Evolutionary conservation across 2,329 filamentous ascomycete species (phyloP).

Genomic region (Aspergillus chevalieri): DNA sequence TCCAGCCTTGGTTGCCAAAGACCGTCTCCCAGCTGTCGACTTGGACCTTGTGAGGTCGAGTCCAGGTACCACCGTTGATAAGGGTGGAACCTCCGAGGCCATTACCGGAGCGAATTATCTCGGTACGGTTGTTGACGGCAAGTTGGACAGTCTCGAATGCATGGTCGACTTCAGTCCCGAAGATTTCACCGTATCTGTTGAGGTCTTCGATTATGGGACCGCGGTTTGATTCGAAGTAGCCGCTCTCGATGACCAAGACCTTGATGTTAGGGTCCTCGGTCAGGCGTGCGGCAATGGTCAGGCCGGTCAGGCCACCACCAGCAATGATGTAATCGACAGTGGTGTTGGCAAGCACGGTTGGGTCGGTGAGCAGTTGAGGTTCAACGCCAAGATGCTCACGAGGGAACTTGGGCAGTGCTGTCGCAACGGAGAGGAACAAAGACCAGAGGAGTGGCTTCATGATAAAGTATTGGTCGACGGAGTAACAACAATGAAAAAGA

Average conservation of each 20-base stretch:
- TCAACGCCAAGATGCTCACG: not conserved
- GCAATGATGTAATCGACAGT: constrained; percentile 27
- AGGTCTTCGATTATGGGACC: constrained; percentile 20
- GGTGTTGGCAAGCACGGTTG: constrained; percentile 9
- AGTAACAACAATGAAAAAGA: not conserved
- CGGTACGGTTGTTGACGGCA: constrained; percentile 16
- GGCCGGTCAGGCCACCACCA: constrained; percentile 24
- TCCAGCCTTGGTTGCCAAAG: constrained; percentile 42
- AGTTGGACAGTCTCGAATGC: constrained; percentile 10
- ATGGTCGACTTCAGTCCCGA: constrained; percentile 19
- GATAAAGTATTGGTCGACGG: not conserved
- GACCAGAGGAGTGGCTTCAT: not conserved
- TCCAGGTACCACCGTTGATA: constrained; percentile 26
- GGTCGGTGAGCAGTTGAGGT: constrained; percentile 6
- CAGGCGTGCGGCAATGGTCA: constrained; percentile 22
- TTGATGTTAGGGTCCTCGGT: constrained; percentile 18
- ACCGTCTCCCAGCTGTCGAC: constrained; percentile 24
- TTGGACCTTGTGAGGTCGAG: constrained; percentile 20
- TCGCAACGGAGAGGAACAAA: not conserved
- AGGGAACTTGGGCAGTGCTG: not conserved
- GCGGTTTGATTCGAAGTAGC: constrained; percentile 22
- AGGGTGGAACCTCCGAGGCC: constrained; percentile 25
- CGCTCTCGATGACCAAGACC: constrained; percentile 24
- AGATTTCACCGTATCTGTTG: constrained; percentile 22
- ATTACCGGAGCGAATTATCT: constrained; percentile 17